These are phyloP conservation scores for Pythium grandisporangium DNA, from an alignment of 352 stramenopile genomes.

Conservation along the genomic window DNA sequence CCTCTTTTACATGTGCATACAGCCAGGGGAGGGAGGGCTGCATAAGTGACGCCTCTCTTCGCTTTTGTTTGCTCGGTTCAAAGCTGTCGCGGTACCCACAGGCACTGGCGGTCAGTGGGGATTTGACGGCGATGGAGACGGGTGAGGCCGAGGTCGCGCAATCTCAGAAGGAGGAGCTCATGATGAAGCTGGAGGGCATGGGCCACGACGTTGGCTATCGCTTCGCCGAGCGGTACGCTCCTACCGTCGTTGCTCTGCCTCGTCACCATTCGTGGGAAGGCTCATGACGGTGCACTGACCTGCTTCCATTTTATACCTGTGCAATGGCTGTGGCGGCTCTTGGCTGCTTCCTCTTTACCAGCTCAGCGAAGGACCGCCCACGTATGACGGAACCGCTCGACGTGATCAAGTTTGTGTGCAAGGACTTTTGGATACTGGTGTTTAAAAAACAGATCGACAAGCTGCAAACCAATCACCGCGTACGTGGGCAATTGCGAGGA, in stretches of 20 bases:
- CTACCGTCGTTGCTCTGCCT: too few species aligned
- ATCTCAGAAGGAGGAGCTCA: conserved; percentile 63
- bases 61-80: neutral
- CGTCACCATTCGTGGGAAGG: too few species aligned
- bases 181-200: conserved; percentile 78
- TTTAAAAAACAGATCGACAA: conserved; percentile 99
- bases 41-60: too few species aligned
- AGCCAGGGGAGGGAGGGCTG: too few species aligned
- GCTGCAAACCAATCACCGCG: conserved; percentile 96
- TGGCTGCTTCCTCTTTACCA: neutral
- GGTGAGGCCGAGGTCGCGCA: conserved; percentile 38
- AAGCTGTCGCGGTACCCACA: conserved; percentile 65
- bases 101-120: conserved; percentile 15
- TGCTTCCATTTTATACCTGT: neutral
- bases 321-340: neutral
- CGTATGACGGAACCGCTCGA: conserved; percentile 88
- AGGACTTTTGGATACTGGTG: conserved; percentile 96
- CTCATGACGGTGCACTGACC: too few species aligned
- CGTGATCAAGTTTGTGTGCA: conserved; percentile 98
- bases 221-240: conserved; percentile 55
- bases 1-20: too few species aligned
- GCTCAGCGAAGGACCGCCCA: conserved; percentile 53
- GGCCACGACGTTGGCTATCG: conserved; percentile 82
- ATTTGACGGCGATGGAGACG: conserved; percentile 12
- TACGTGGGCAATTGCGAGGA: too few species aligned